Conservation (phyloP, 1,139 yeast species). For the Taphrina flavorubra region DNA sequence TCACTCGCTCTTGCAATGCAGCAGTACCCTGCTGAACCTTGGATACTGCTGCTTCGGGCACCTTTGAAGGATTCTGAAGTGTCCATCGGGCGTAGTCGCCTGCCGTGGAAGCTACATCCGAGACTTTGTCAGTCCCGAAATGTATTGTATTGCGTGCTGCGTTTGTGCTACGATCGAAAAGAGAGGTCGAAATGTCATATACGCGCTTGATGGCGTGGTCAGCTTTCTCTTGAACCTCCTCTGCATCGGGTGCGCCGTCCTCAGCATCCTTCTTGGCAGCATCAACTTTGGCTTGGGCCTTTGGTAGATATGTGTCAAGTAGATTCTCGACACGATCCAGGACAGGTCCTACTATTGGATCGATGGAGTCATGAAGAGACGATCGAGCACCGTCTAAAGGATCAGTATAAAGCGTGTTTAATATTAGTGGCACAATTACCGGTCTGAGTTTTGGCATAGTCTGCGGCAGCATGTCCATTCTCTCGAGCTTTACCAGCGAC, state of each 20-base stretch:
- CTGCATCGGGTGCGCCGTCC: constrained; percentile 20
- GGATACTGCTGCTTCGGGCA: constrained; percentile 29
- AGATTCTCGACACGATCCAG: constrained; percentile 32
- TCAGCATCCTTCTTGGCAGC: constrained; percentile 29
- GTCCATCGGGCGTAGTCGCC: constrained; percentile 28
- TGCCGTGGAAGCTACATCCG: constrained; percentile 20
- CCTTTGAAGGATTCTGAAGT: constrained; percentile 25
- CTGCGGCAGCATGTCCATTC: constrained; percentile 22
- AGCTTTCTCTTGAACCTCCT: constrained; percentile 14
- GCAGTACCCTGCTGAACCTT: constrained; percentile 8
- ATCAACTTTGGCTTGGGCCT: constrained; percentile 19
- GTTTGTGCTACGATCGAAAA: constrained; percentile 26
- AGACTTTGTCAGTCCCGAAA: constrained; percentile 9
- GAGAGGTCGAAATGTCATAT: constrained; percentile 13
- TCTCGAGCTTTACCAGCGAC: constrained; percentile 22
- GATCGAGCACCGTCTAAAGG: constrained; percentile 5
- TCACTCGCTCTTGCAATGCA: constrained; percentile 19
- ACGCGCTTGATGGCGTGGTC: constrained; percentile 26
- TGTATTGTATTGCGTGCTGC: constrained; percentile 17
- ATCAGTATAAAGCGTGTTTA: background rate
- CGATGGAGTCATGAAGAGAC: constrained; percentile 20
- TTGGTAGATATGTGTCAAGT: constrained; percentile 38
- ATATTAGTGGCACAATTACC: background rate
- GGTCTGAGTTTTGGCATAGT: constrained; percentile 20
- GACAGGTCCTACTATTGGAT: constrained; percentile 24